Evolutionary conservation across 805 yeast genomes (phyloP), one percentile per base, ranked within the genome.

Genomic region (Barnettozyma wickerhamii): DNA sequence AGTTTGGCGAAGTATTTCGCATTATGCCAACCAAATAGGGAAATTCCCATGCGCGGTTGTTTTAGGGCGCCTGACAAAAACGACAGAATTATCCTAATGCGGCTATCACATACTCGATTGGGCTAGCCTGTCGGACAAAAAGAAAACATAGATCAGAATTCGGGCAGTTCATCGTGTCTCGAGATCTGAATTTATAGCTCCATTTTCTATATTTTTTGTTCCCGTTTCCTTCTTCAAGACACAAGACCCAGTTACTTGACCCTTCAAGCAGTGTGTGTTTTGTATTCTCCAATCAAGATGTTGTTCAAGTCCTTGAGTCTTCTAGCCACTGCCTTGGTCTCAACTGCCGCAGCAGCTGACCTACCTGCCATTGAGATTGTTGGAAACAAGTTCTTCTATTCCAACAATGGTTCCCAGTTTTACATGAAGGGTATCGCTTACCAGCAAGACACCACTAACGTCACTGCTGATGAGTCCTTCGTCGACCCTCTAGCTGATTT

Each of bases 401-500:
- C 84, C 44, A 81, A 80, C 65, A 84, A 84, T 56, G 91, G 90
- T 38, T 76, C 88, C 41, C 90, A 83, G 60, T 84, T 84, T 59
- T 81, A 73, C 63, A 76, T 84, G 55, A 79, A 70, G 57, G 95
- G 93, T 69, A 68, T 84, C 48, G 93, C 93, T 37, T 84, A 84
- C 65, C 95, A 84, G 68, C 79, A 77, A 50, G 81, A 82, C 60
- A 72, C 80, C 28, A 69, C 74, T 33, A 73, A 73, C 50, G 46
- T 68, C 31, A 70, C 78, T 13, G 57, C 60, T 24, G 69, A 67
- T 46, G 49, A 62, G 7, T 47, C 74, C 23, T 81, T 79, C 53
- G 71, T 68, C 42, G 93, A 84, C 69, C 91, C 91, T 31, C 68
- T 84, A 52, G 83, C 87, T 43, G 81, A 83, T 58, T 66, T 54